A percentile compares a stretch with the other conserved stretches of the same genome.
phyloP scores from a whole-genome alignment of 2,329 filamentous ascomycete genomes.

The Arthroderma sp. region DNA sequence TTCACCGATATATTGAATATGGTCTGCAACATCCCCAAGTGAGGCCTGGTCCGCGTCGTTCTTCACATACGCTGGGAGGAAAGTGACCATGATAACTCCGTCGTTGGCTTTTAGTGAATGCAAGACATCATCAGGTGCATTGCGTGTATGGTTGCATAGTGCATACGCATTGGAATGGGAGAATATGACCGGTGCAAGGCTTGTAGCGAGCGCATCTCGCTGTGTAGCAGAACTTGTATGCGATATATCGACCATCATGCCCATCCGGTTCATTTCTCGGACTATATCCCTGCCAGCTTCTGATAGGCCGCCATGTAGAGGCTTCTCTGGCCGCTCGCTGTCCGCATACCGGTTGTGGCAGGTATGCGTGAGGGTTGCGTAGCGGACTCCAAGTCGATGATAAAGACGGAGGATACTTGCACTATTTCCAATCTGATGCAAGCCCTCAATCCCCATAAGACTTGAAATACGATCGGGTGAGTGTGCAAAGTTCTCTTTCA shows the following conservation, averaged over 20 bases:
- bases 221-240: constrained; percentile 73
- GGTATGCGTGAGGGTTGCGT: constrained; percentile 82
- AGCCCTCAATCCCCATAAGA: constrained; percentile 68
- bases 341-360: constrained; percentile 87
- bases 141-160: constrained; percentile 76
- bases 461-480: constrained; percentile 56
- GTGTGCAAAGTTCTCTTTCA: constrained; percentile 52
- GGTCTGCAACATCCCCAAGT: constrained; percentile 61
- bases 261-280: constrained; percentile 83
- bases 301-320: constrained; percentile 52
- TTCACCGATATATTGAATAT: constrained; percentile 70
- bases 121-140: constrained; percentile 76
- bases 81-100: constrained; percentile 84
- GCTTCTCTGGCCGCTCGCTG: constrained; percentile 47
- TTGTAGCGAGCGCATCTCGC: constrained; percentile 68
- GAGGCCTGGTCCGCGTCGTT: constrained; percentile 53
- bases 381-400: constrained; percentile 67
- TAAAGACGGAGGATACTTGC: constrained; percentile 55
- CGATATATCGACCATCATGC: constrained; percentile 83
- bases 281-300: constrained; percentile 55
- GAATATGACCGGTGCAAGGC: constrained; percentile 72
- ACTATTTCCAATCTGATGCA: constrained; percentile 86
- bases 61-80: constrained; percentile 68
- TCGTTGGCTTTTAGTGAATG: constrained; percentile 58
- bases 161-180: constrained; percentile 72